These are phyloP conservation scores for Thozetella sp. DNA, from an alignment of 495 filamentous ascomycete species.

Conservation along the genomic window DNA sequence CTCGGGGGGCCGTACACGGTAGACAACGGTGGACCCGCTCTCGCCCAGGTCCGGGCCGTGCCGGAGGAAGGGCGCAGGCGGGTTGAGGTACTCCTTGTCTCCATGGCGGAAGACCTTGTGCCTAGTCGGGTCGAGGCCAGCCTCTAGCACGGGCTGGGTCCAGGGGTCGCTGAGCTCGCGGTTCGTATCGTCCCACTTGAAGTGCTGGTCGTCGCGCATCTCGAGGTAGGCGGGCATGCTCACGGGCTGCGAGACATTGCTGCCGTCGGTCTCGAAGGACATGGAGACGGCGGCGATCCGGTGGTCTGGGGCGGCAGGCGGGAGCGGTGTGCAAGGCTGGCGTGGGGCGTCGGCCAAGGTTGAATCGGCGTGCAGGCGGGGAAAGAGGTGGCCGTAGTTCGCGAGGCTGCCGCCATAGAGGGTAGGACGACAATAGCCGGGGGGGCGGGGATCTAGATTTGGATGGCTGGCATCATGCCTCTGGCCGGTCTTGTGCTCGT, in stretches of 20 bases:
- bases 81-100: conserved; percentile 26
- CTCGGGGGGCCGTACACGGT: conserved; percentile 21
- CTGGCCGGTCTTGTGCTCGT: too few relatives aligned
- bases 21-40: conserved; percentile 28
- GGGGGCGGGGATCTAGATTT: too few relatives aligned
- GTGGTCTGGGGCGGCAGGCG: not conserved
- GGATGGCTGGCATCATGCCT: too few relatives aligned
- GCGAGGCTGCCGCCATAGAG: too few relatives aligned
- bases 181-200: conserved; percentile 22
- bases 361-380: too few relatives aligned
- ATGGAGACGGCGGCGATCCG: not conserved
- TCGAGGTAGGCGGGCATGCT: conserved; percentile 21
- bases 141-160: conserved; percentile 18
- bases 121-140: conserved; percentile 20
- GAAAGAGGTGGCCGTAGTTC: too few relatives aligned
- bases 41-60: conserved; percentile 22
- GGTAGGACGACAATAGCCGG: too few relatives aligned
- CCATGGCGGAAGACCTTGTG: conserved; percentile 33
- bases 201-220: conserved; percentile 16
- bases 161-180: conserved; percentile 20
- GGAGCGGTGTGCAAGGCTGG: not conserved
- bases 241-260: conserved; percentile 19
- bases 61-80: conserved; percentile 21
- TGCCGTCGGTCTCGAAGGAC: conserved; percentile 8
- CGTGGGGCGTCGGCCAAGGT: too few relatives aligned